phyloP scores from a whole-genome alignment of 257 asterid genomes.

The Capsicum rhomboideum region DNA sequence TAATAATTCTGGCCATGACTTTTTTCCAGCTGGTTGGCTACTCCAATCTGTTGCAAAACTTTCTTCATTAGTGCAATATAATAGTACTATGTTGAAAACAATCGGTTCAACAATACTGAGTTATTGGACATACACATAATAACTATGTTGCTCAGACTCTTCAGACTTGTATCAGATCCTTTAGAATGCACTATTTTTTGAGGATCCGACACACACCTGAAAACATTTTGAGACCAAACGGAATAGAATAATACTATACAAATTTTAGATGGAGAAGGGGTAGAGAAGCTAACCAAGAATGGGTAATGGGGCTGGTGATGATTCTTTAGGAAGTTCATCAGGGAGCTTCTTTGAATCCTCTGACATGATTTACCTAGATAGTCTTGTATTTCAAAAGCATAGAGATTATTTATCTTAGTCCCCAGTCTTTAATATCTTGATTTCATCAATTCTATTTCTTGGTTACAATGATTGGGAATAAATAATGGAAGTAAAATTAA shows the following conservation, averaged over 20 bases:
- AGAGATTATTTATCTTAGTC: not conserved
- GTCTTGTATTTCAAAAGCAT: not conserved
- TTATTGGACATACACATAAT: not conserved
- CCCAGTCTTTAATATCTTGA: not conserved
- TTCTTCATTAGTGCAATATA: not conserved
- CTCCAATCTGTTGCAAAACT: not conserved
- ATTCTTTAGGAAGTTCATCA: not conserved
- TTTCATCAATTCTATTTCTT: not conserved
- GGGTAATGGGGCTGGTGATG: not conserved
- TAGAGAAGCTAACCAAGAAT: not conserved
- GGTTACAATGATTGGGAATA: not conserved
- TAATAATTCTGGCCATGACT: constrained; percentile 49
- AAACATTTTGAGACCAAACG: not conserved
- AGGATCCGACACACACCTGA: not conserved
- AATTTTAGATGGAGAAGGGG: not conserved
- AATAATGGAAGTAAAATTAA: not conserved
- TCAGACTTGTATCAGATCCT: not conserved
- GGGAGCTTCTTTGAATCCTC: not conserved
- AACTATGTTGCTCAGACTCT: not conserved
- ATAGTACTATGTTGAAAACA: not conserved
- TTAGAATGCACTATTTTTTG: not conserved
- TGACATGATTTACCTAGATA: not conserved
- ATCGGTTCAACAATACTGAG: not conserved
- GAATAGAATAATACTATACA: not conserved
- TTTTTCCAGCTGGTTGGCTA: constrained; percentile 9